Percentiles rank a stretch among this genome's conserved stretches.
These are phyloP conservation scores for Saccharomyces hybrid DNA, from an alignment of 1,139 yeast genomes.

Conservation along the genomic window DNA sequence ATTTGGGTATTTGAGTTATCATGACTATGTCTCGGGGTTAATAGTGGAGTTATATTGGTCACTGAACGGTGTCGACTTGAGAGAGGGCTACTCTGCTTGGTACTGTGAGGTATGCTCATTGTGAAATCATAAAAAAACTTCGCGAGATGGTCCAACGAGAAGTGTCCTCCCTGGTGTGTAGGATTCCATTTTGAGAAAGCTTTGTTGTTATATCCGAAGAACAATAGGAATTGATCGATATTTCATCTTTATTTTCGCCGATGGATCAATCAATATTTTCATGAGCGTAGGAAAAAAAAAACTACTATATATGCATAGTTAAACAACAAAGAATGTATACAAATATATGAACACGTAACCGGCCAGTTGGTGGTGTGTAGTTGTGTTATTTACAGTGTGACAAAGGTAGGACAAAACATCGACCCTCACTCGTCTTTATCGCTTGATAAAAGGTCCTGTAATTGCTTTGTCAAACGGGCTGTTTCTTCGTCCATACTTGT, in stretches of 20 bases:
- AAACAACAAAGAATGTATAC: not conserved
- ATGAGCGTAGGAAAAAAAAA: not conserved
- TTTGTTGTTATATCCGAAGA: not conserved
- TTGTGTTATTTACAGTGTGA: not conserved
- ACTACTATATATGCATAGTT: not conserved
- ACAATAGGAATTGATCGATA: not conserved
- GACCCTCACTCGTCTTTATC: not conserved
- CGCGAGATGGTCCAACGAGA: not conserved
- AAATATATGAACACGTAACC: not conserved
- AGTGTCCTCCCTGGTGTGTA: not conserved
- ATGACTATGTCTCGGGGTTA: not conserved
- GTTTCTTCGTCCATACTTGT: slow-evolving; percentile 59
- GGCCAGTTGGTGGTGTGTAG: not conserved
- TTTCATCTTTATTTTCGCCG: not conserved
- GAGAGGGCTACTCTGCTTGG: not conserved
- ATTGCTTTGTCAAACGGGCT: slow-evolving; percentile 15
- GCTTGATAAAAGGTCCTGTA: slow-evolving; percentile 6
- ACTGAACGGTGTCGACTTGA: not conserved
- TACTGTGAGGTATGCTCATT: not conserved
- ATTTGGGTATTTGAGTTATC: slow-evolving; percentile 2
- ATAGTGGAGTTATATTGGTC: not conserved
- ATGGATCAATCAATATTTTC: not conserved
- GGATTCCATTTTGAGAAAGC: not conserved
- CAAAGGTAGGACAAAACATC: not conserved
- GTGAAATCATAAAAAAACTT: not conserved